Base-by-base conservation (phyloP, 352 stramenopile genomes). In the Phytophthora litchii region DNA sequence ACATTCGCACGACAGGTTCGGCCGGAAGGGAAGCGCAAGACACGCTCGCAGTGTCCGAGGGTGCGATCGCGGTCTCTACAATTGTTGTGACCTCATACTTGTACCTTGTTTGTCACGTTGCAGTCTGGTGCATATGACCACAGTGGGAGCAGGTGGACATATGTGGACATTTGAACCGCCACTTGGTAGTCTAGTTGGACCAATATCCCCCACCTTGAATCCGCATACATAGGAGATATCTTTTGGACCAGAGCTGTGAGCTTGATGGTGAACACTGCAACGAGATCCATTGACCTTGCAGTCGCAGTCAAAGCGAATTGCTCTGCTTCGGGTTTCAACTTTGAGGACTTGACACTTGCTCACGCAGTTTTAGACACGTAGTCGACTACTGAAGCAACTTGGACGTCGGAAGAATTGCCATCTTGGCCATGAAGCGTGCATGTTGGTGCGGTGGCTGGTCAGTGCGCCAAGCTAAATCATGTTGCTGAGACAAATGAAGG, bases 91-190 rank as follows among this genome's bases (percentile, higher is more conserved):
- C 23, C 23, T 27, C 23, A 27, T n/a, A 5, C 23, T 27, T 27
- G 23, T 34, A 16, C 7, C 8, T 17, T 34, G 20, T 44, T 58
- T 40, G 56, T 54, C 25, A 27, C 11, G 19, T 65, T 54, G 56
- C 60, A 41, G 11, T 54, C 19, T 13, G 23, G 5, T 5, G 23
- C n/a, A n/a, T 5, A 32, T 64, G 48, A 64, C 14, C 14, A 23
- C 32, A 47, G 40, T 64, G 56, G 56, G n/a, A 51, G 2, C 1
- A 46, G 4, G 16, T 21, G 46, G 55, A 64, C 55, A 52, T 3
- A n/a, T 3, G 16, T 32, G 29, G 29, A 32, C 41, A 48, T n/a
- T 44, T 44, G 23, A 27, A 27, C 23, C 23, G 23, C 23, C 23
- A 5, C 23, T 27, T 27, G 3, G 23, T 3, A 3, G 23, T 27